A percentile compares a stretch with the other conserved stretches of the same genome.
These are phyloP conservation scores for Akanthomyces lecanii DNA, from an alignment of 2,329 filamentous ascomycete genomes.

Conservation along the genomic window DNA sequence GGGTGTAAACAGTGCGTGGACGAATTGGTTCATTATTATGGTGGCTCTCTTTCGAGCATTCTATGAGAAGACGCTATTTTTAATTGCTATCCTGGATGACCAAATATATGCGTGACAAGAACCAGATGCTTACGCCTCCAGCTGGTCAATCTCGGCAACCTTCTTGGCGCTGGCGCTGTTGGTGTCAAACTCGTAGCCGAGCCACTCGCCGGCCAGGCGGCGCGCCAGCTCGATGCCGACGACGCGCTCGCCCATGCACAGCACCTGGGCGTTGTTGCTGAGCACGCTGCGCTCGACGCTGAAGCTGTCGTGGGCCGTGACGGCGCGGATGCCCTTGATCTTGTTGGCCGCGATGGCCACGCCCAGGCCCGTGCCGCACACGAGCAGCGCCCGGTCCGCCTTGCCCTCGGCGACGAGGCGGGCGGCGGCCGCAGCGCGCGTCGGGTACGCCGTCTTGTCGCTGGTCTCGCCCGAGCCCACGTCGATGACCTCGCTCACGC, in stretches of 20 bases:
- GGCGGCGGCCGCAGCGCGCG: slow-evolving; percentile 70
- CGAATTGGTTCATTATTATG: neutral
- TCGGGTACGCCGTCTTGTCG: slow-evolving; percentile 80
- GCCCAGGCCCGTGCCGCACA: slow-evolving; percentile 83
- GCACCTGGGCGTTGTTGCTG: slow-evolving; percentile 81
- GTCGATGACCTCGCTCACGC: slow-evolving; percentile 66
- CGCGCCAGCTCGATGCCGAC: slow-evolving; percentile 77
- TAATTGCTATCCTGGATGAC: no score
- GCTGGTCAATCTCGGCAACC: slow-evolving; percentile 38
- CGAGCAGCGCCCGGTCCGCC: slow-evolving; percentile 72
- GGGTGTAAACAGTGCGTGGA: neutral
- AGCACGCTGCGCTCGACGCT: slow-evolving; percentile 74
- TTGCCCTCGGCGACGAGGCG: slow-evolving; percentile 56
- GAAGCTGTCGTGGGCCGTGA: slow-evolving; percentile 85
- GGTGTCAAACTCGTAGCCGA: slow-evolving; percentile 76
- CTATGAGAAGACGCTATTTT: neutral
- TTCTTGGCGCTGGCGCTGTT: slow-evolving; percentile 43
- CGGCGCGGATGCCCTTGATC: slow-evolving; percentile 76
- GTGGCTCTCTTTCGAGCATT: neutral
- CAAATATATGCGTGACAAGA: neutral
- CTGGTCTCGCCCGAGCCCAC: slow-evolving; percentile 62
- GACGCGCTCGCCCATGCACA: slow-evolving; percentile 82
- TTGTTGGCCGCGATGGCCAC: slow-evolving; percentile 91
- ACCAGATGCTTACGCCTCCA: slow-evolving; percentile 29
- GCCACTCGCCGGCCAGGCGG: slow-evolving; percentile 73